Conservation (phyloP, 352 stramenopile species). For the Pythium phragmitis region DNA sequence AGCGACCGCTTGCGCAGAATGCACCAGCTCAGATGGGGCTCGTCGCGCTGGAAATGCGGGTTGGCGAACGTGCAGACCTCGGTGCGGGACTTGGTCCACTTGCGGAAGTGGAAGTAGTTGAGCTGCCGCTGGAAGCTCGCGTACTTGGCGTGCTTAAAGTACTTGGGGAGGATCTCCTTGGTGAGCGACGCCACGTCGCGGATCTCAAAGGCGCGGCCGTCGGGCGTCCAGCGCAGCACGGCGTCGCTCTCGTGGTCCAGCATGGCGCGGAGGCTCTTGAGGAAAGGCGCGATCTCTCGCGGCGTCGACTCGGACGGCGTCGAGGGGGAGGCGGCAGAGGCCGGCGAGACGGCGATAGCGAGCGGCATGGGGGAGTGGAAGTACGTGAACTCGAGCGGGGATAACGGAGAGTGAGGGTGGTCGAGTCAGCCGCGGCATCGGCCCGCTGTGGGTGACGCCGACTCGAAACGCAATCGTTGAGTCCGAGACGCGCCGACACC, state of each 20-base stretch:
- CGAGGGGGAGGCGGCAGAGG: background rate
- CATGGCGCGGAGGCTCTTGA: slow-evolving; percentile 48
- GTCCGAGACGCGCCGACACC: background rate
- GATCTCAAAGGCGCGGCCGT: slow-evolving; percentile 37
- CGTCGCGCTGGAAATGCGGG: slow-evolving; percentile 28
- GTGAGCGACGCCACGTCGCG: slow-evolving; percentile 37
- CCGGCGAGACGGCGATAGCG: background rate
- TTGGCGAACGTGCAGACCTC: slow-evolving; percentile 81
- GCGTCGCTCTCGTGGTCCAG: slow-evolving; percentile 41
- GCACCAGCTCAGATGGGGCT: slow-evolving; percentile 28
- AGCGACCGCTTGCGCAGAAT: slow-evolving; percentile 27
- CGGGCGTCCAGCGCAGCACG: slow-evolving; percentile 30
- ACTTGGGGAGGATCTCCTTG: slow-evolving; percentile 72
- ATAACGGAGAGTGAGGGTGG: background rate
- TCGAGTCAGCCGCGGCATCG: background rate
- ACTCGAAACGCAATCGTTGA: too few relatives aligned
- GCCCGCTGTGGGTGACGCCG: too few relatives aligned
- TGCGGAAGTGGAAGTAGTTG: slow-evolving; percentile 94
- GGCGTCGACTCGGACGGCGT: background rate
- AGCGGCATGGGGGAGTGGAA: background rate
- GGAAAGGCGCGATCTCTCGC: slow-evolving; percentile 30
- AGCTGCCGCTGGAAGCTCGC: slow-evolving; percentile 93
- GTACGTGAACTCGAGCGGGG: background rate
- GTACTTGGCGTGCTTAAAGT: slow-evolving; percentile 95
- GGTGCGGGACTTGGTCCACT: slow-evolving; percentile 85